Percentiles rank a stretch among this genome's conserved stretches.
These are phyloP conservation scores for Macrolepiota fuliginosa DNA, from an alignment of 768 basidiomycete species.

Conservation along the genomic window DNA sequence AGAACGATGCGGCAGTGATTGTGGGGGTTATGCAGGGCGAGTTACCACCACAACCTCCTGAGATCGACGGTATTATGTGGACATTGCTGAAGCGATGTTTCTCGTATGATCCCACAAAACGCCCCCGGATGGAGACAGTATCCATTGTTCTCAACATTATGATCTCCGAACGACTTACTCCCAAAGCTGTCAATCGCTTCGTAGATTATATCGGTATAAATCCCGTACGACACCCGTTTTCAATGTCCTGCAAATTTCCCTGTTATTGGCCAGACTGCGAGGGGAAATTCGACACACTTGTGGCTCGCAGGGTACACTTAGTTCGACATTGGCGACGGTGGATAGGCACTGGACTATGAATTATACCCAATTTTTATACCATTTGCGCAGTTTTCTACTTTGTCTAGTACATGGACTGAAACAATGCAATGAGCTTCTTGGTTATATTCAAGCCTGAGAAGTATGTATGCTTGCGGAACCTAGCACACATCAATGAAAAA, in stretches of 20 bases:
- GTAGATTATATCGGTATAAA: not conserved
- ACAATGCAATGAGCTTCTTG: too few relatives aligned
- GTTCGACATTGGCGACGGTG: not conserved
- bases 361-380: too few relatives aligned
- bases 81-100: too few relatives aligned
- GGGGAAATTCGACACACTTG: not conserved
- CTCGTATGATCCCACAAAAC: not conserved
- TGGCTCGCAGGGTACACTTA: not conserved
- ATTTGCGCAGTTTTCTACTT: too few relatives aligned
- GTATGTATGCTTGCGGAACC: too few relatives aligned
- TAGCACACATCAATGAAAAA: too few relatives aligned
- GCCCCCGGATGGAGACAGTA: slow-evolving; percentile 2
- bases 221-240: not conserved
- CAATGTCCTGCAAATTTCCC: not conserved
- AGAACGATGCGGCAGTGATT: slow-evolving; percentile 6
- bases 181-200: not conserved
- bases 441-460: too few relatives aligned
- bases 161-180: not conserved
- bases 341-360: too few relatives aligned
- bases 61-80: not conserved
- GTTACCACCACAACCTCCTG: slow-evolving; percentile 8
- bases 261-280: not conserved
- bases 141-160: not conserved
- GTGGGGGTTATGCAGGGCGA: not conserved
- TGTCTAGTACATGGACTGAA: too few relatives aligned